Conservation (phyloP, 805 yeast species). For the Cyberlindnera japonica region DNA sequence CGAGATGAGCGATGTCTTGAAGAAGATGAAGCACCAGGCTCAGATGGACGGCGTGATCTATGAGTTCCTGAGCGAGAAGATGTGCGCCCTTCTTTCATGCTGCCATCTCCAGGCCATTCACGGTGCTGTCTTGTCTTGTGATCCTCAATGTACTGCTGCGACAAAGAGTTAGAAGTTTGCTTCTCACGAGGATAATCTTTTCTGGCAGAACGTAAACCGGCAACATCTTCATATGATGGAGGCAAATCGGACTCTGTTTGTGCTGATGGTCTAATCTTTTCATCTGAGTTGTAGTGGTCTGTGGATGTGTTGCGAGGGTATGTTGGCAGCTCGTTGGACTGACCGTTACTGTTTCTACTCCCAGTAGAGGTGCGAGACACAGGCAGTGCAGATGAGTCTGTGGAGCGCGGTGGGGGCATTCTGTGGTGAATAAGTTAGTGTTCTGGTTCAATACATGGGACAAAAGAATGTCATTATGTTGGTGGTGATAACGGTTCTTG, state of each 20-base stretch:
- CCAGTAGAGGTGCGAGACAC: slow-evolving; percentile 36
- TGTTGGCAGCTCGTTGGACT: slow-evolving; percentile 18
- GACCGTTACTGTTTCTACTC: slow-evolving; percentile 32
- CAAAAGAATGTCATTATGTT: too few species aligned
- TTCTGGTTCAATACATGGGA: too few species aligned
- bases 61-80: slow-evolving; percentile 9
- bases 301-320: slow-evolving; percentile 35
- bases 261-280: slow-evolving; percentile 18
- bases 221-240: slow-evolving; percentile 69
- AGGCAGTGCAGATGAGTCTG: slow-evolving; percentile 53
- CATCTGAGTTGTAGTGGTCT: slow-evolving; percentile 29
- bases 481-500: too few species aligned
- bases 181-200: slow-evolving; percentile 56
- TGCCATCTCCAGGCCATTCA: slow-evolving; percentile 15
- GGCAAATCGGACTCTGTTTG: slow-evolving; percentile 36
- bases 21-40: slow-evolving; percentile 3
- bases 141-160: slow-evolving; percentile 14
- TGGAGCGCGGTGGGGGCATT: slow-evolving; percentile 24
- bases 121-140: slow-evolving; percentile 21
- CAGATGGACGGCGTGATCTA: slow-evolving; percentile 10
- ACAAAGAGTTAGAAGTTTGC: slow-evolving; percentile 19
- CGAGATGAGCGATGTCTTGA: slow-evolving; percentile 6
- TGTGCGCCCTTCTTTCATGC: not conserved
- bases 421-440: slow-evolving; percentile 4
- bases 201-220: slow-evolving; percentile 42